Conservation (phyloP, 495 filamentous ascomycete genomes). For the Talaromyces borbonicus region DNA sequence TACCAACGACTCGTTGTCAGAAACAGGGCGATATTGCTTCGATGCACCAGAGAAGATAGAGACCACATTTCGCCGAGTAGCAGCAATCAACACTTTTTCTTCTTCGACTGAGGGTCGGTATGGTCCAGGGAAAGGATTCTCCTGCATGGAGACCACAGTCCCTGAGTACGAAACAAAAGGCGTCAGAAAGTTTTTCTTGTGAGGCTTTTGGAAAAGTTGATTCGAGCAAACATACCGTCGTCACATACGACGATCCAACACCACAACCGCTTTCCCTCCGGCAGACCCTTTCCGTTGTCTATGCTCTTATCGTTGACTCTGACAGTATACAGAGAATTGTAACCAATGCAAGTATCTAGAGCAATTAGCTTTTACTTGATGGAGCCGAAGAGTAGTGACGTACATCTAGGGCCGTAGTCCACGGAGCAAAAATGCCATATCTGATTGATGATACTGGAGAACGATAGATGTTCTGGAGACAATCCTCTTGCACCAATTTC, state of each 20-base stretch:
- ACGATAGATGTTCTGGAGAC: constrained; percentile 24
- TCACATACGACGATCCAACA: constrained; percentile 76
- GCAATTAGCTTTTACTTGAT: constrained; percentile 6
- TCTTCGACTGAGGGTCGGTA: constrained; percentile 19
- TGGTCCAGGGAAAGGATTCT: constrained; percentile 49
- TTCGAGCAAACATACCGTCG: constrained; percentile 46
- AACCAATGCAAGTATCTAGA: constrained; percentile 69
- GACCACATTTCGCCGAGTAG: constrained; percentile 56
- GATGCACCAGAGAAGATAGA: constrained; percentile 68
- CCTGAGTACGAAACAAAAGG: constrained; percentile 27
- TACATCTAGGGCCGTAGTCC: constrained; percentile 49
- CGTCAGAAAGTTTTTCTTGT: no score
- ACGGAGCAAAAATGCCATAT: constrained; percentile 58
- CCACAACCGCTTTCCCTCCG: constrained; percentile 57
- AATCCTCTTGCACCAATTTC: constrained; percentile 17
- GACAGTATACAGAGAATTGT: constrained; percentile 64
- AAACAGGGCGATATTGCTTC: constrained; percentile 26
- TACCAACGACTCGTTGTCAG: constrained; percentile 36
- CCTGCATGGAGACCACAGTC: constrained; percentile 70
- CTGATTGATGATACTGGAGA: constrained; percentile 44
- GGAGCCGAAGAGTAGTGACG: background rate
- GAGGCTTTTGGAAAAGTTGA: no score
- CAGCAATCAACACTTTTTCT: constrained; percentile 33
- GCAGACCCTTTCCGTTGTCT: constrained; percentile 37
- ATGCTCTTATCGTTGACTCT: constrained; percentile 18